A percentile compares a stretch with the other conserved stretches of the same genome.
Evolutionary conservation across 2,329 filamentous ascomycete genomes (phyloP).

Genomic region (Fusarium ambrosium): DNA sequence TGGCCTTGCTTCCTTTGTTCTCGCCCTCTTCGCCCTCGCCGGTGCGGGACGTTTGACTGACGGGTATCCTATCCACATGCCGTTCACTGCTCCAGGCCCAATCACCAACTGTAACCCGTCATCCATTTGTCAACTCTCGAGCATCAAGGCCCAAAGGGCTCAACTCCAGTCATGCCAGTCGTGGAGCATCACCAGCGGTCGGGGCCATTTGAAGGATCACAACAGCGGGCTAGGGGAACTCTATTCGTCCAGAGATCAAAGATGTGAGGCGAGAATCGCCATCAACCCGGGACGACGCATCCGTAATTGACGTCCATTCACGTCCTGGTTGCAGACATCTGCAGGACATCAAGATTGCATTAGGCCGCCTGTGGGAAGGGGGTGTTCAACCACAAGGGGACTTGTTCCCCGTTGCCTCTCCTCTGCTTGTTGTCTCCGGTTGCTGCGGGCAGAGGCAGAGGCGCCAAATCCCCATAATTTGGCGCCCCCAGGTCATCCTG

Average conservation of each 20-base stretch:
- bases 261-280: slow-evolving; percentile 5
- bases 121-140: slow-evolving; percentile 5
- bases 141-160: slow-evolving; percentile 2
- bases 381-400: not conserved
- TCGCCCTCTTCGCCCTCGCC: slow-evolving; percentile 27
- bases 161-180: slow-evolving; percentile 5
- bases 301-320: slow-evolving; percentile 2
- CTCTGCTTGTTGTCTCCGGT: slow-evolving; percentile 15
- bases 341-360: slow-evolving; percentile 45
- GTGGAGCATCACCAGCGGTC: not conserved
- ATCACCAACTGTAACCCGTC: not conserved
- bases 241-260: slow-evolving; percentile 15
- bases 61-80: slow-evolving; percentile 32
- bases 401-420: slow-evolving; percentile 12
- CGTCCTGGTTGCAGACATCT: slow-evolving; percentile 22
- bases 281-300: slow-evolving; percentile 1
- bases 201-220: not conserved
- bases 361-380: slow-evolving; percentile 17
- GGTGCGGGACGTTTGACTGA: slow-evolving; percentile 26
- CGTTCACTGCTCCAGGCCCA: slow-evolving; percentile 28
- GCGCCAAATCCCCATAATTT: slow-evolving; percentile 13
- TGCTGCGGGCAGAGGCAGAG: slow-evolving; percentile 8
- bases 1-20: slow-evolving; percentile 21
- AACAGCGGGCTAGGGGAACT: slow-evolving; percentile 7
- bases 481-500: slow-evolving; percentile 7